Base-by-base conservation (phyloP, 2,329 filamentous ascomycete species). In the Metarhizium anisopliae region DNA sequence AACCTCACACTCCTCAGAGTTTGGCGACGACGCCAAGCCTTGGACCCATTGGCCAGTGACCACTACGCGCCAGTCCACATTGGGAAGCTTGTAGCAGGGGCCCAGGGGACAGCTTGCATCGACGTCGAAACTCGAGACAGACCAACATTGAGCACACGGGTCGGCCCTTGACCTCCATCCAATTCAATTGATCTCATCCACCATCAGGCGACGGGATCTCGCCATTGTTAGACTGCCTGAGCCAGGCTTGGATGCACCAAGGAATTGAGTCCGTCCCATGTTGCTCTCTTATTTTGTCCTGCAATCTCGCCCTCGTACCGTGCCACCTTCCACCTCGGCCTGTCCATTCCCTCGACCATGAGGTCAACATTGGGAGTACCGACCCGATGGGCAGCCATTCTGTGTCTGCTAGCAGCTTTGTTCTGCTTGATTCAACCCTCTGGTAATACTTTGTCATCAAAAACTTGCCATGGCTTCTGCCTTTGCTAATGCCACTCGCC, bases 311-410 rank as follows among this genome's bases (percentile, higher is more conserved):
- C 38, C 47, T 45, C 36, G 30, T 49, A 29, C 16, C 8, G 49
- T 47, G 20, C 16, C 35, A 50, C 29, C 30, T 51, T 14, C 14
- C 29, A 47, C 35, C 42, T 36, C 54, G 47, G 56, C 55, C 57
- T 49, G 55, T 55, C 57, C 60, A 40, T n/a, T 56, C 51, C 56
- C 59, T 56, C 64, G 64, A 64, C 49, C 65, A 85, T 85, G 82
- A 74, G 74, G 72, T 74, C 72, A 65, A 69, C 66, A 54, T 68
- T 71, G 66, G 72, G 72, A 69, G 70, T 74, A 75, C 81, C 81
- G 74, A 74, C 72, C 68, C 76, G 74, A 72, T 90, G 88, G 88
- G 81, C 84, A 67, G 74, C 81, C 64, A 76, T 83, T 61, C 70
- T 89, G 59, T 78, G 81, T 59, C 67, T 89, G 58, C 63, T 88